These are phyloP conservation scores for Zoysia pacifica DNA, from an alignment of 176 grass and related monocot species.

Conservation along the genomic window DNA sequence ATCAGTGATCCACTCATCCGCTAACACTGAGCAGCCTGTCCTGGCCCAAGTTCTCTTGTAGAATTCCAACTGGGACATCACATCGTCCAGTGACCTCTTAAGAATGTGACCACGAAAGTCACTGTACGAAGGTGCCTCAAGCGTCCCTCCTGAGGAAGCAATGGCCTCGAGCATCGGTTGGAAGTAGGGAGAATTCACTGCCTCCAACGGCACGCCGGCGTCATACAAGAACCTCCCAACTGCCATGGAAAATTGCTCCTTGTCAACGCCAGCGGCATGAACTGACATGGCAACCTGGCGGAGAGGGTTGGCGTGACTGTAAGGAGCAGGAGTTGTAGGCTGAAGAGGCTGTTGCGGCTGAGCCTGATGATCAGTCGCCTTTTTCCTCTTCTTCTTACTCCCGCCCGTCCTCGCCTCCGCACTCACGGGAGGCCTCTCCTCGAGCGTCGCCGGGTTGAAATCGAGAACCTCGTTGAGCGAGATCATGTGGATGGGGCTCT, in stretches of 20 bases:
- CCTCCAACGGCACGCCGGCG: conserved; percentile 62
- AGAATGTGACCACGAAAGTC: conserved; percentile 72
- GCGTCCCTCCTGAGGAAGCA: conserved; percentile 42
- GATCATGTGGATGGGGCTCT: conserved; percentile 51
- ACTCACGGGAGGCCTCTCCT: conserved; percentile 21
- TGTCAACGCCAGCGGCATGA: conserved; percentile 13
- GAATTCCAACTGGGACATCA: conserved; percentile 48
- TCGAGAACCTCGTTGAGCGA: conserved; percentile 57
- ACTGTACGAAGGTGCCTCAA: conserved; percentile 60
- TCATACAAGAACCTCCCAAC: conserved; percentile 83
- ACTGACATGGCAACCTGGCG: too few species aligned
- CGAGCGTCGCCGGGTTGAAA: conserved; percentile 31
- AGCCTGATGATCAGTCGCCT: background rate
- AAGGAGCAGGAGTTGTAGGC: too few species aligned
- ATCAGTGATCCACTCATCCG: conserved; percentile 66
- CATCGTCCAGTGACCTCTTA: conserved; percentile 71
- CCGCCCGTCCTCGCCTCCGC: conserved; percentile 38
- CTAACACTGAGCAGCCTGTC: conserved; percentile 79
- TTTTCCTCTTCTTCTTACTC: conserved; percentile 50
- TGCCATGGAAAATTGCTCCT: conserved; percentile 65
- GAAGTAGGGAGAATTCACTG: conserved; percentile 75
- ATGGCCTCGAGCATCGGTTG: conserved; percentile 83
- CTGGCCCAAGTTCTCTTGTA: conserved; percentile 62
- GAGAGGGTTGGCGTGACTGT: too few species aligned
- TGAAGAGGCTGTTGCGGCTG: background rate